Conservation (phyloP, 139 green algal species). For the Chlamydomonas sp. region DNA sequence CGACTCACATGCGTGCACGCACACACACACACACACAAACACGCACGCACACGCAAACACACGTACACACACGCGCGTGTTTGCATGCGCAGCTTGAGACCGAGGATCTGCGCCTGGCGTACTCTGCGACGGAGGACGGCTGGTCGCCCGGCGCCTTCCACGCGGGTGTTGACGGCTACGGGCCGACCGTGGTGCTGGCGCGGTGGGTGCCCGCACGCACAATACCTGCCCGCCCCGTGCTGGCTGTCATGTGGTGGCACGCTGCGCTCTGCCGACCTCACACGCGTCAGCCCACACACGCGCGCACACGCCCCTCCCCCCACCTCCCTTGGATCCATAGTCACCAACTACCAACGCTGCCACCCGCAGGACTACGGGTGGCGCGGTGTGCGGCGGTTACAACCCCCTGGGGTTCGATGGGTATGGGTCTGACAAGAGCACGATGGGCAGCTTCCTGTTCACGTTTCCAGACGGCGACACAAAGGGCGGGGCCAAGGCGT, state of each 20-base stretch:
- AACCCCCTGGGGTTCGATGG: constrained; percentile 28
- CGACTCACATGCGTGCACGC: too few relatives aligned
- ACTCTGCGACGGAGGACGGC: constrained; percentile 27
- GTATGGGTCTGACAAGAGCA: constrained; percentile 15
- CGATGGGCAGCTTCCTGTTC: constrained; percentile 23
- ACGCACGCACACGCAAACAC: too few relatives aligned
- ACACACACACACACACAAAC: too few relatives aligned
- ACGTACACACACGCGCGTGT: too few relatives aligned
- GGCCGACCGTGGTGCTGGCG: constrained; percentile 17
- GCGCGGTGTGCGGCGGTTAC: constrained; percentile 31
- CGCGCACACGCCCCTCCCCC: too few relatives aligned
- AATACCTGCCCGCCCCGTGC: neutral
- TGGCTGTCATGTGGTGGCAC: too few relatives aligned
- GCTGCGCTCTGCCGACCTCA: too few relatives aligned
- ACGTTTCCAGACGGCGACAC: constrained; percentile 19
- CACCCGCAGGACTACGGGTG: constrained; percentile 14
- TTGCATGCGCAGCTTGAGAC: constrained; percentile 23
- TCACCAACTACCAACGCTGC: too few relatives aligned
- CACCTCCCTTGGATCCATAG: neutral
- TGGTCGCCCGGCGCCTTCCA: constrained; percentile 25
- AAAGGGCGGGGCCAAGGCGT: constrained; percentile 9
- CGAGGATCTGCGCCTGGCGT: constrained; percentile 24
- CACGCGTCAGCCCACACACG: too few relatives aligned
- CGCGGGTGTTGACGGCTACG: constrained; percentile 23
- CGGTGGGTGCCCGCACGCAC: too few relatives aligned